phyloP scores from a whole-genome alignment of 176 grass and related monocot genomes.

The Triticum timopheevii region DNA sequence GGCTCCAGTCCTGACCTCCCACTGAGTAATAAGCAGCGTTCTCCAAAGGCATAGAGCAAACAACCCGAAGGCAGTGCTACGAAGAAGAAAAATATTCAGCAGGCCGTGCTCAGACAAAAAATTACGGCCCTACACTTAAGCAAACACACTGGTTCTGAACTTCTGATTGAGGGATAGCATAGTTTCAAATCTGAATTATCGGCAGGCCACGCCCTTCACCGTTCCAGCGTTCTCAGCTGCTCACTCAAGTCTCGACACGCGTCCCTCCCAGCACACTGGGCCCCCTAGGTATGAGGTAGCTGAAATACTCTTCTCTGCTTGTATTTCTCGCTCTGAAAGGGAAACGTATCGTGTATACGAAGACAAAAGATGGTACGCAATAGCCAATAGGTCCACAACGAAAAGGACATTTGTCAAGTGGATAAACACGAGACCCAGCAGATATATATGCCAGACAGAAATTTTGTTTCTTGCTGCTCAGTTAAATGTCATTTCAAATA shows the following conservation, averaged over 20 bases:
- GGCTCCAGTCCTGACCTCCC: too few species aligned
- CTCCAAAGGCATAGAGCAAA: too few species aligned
- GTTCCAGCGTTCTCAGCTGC: too few species aligned
- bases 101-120: too few species aligned
- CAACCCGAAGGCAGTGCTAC: too few species aligned
- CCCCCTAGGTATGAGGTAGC: neutral
- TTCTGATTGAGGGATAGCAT: too few species aligned
- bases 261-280: neutral
- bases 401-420: constrained; percentile 35
- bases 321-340: neutral
- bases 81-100: too few species aligned
- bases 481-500: neutral
- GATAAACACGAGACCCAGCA: constrained; percentile 35
- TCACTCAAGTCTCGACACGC: constrained; percentile 13
- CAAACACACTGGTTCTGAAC: too few species aligned
- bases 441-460: neutral
- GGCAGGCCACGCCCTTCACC: neutral
- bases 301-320: neutral
- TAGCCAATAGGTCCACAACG: neutral
- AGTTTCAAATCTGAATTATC: neutral
- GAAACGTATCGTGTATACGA: neutral
- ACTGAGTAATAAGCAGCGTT: too few species aligned
- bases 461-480: neutral
- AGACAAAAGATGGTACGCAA: neutral
- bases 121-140: too few species aligned